Percentiles rank a stretch among this genome's conserved stretches.
Conservation (phyloP, 2,329 filamentous ascomycete genomes). For the Penicillium palitans region DNA sequence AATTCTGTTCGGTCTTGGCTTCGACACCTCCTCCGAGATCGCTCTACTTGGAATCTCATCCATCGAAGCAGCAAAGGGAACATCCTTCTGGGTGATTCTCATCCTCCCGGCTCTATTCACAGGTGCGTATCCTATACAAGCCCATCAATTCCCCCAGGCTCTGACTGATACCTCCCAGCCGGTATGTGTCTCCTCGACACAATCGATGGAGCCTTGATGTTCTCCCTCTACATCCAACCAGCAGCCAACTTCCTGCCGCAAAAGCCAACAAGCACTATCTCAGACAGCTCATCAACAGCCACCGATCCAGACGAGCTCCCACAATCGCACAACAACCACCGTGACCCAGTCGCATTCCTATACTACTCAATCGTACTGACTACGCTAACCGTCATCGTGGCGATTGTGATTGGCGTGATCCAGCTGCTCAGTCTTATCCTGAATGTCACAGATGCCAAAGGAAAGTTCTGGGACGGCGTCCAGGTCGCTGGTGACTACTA, state of each 20-base stretch:
- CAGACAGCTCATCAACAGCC: slow-evolving; percentile 18
- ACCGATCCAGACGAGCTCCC: slow-evolving; percentile 21
- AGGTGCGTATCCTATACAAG: slow-evolving; percentile 48
- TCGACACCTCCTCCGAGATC: slow-evolving; percentile 94
- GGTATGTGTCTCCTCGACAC: slow-evolving; percentile 97
- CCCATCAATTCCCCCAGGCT: no score
- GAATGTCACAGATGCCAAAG: slow-evolving; percentile 71
- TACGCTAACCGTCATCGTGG: slow-evolving; percentile 77
- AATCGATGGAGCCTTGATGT: slow-evolving; percentile 90
- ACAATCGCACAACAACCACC: slow-evolving; percentile 48
- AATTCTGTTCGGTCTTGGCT: slow-evolving; percentile 85
- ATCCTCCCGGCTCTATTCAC: slow-evolving; percentile 91
- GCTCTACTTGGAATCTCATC: slow-evolving; percentile 87
- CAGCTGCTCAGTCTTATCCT: slow-evolving; percentile 78
- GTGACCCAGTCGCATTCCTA: slow-evolving; percentile 84
- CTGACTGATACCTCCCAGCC: slow-evolving; percentile 47
- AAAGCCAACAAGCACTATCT: slow-evolving; percentile 23
- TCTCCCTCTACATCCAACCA: slow-evolving; percentile 76
- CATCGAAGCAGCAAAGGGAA: slow-evolving; percentile 81
- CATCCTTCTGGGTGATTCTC: slow-evolving; percentile 88
- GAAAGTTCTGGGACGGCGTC: slow-evolving; percentile 89
- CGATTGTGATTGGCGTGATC: slow-evolving; percentile 79
- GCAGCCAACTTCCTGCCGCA: slow-evolving; percentile 42
- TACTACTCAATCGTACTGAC: slow-evolving; percentile 93
- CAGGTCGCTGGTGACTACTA: slow-evolving; percentile 74